Evolutionary conservation across 306 rosid species (phyloP).

Genomic region (Medicago ruthenica): DNA sequence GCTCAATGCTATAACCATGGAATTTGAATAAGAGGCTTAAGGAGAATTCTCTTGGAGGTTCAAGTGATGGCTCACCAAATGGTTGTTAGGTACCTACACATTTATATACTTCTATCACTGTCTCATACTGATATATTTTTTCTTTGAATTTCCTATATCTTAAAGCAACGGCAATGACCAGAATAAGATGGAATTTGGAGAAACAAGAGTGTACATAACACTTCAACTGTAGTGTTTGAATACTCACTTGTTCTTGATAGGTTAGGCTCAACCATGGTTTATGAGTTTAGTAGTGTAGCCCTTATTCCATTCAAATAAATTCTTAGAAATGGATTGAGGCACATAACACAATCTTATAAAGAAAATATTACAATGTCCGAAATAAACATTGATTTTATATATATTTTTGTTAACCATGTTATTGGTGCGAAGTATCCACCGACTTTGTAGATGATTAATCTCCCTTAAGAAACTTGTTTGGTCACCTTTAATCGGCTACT

Average conservation of each 20-base stretch:
- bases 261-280: constrained; percentile 31
- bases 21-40: constrained; percentile 34
- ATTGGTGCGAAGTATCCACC: background rate
- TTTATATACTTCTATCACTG: constrained; percentile 34
- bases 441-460: background rate
- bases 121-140: constrained; percentile 32
- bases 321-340: background rate
- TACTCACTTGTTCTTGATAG: constrained; percentile 49
- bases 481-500: background rate
- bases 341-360: background rate
- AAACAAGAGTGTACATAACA: constrained; percentile 49
- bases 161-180: constrained; percentile 71
- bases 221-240: constrained; percentile 51
- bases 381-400: background rate
- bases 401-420: no score
- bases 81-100: constrained; percentile 56
- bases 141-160: constrained; percentile 58
- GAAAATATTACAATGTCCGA: background rate
- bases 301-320: background rate
- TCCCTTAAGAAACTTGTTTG: no score
- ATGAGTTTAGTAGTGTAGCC: constrained; percentile 40
- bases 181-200: constrained; percentile 46
- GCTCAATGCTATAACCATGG: constrained; percentile 37
- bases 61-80: constrained; percentile 63
- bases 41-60: constrained; percentile 38